Base-by-base conservation (phyloP, 768 basidiomycete species). In the Nidularia sp. region DNA sequence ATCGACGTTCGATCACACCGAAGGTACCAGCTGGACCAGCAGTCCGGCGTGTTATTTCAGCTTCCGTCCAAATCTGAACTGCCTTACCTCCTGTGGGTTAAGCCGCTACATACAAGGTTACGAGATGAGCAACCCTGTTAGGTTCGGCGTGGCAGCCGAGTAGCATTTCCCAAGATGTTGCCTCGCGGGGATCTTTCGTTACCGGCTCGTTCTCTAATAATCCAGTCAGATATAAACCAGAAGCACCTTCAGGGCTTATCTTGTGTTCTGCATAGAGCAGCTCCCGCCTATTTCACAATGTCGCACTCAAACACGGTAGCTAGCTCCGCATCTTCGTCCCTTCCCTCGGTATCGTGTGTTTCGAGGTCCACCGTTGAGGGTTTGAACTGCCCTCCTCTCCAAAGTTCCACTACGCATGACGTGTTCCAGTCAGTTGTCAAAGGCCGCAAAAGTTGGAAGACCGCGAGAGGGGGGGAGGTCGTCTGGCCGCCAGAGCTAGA, bases 401-500 rank as follows among this genome's bases (percentile, higher is more conserved):
- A 63, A 8, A 70, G 67, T 55, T 59, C 70, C 48, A 66, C 68
- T 35, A 77, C 79, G 1, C 73, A 75, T 47, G 83, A 85, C 53
- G 84, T 85, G 55, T 79, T 87, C 65, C 75, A 82, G 62, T 79
- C 80, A 46, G 83, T 89, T 55, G 78, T 86, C 56, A 80, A 76
- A 55, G 79, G 79, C 42, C 79, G 88, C 57, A 88, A 88, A 67
- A 84, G 79, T 61, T 90, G 86, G 85, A 87, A 88, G 63, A 87
- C 84, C 0, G 67, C 85, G 29, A 79, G 80, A 62, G 87, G 85
- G 44, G 80, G 83, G 32, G 87, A 90, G 63, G 77, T 85, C 7
- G 87, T 90, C 18, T 90, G 88, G 88, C 88, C 88, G 49, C 86
- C 84, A 8, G 79, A 85, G 58, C 80, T 90, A 48, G 88, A 90